Evolutionary conservation across 106 monocot species (phyloP), one percentile per base, ranked within the genome.

Genomic region (Phalaenopsis equestris): DNA sequence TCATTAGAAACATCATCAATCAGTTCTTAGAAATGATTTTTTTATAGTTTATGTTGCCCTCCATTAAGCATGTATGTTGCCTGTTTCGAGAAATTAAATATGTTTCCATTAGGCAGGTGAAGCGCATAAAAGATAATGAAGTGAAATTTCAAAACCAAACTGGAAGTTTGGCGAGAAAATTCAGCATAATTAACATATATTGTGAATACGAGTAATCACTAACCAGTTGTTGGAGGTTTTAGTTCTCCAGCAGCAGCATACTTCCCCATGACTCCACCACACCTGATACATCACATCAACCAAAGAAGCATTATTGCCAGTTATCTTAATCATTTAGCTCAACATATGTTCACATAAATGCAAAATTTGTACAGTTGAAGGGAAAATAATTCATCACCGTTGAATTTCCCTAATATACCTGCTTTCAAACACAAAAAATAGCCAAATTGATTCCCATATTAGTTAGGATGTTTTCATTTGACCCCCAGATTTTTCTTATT

Each of bases 171-270:
- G 41, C 14, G 52, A 52, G 52, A 52, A 52, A 52, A 3, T 52
- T 52, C 10, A 37, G 55, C 48, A 64, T 45, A 12, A 23, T 12
- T 42, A 61, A 64, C 48, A 17, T 36, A 74, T 5, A 42, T 36
- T 17, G 41, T 42, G 42, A 49, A 73, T 17, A 12, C 36, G 12
- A 41, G 4, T 1, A 45, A 70, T 67, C 7, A 88, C 89, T 76
- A 56, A 98, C 98, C 94, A 86, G 92, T 98, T 41, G 84, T 89
- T 70, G 98, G 98, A 81, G 98, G 98, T 84, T 98, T 98, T 77
- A 98, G 75, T 89, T 98, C 98, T 81, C 98, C 98, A 76, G 92
- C 98, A 88, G 94, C 98, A 78, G 98, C 94, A 89, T 98, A 98
- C 81, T 91, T 98, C 21, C 98, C 98, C 90, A 98, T 92, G 38